Evolutionary conservation across 441 rosid species (phyloP), one percentile per base, ranked within the genome.

Genomic region (Bruguiera hainesii): DNA sequence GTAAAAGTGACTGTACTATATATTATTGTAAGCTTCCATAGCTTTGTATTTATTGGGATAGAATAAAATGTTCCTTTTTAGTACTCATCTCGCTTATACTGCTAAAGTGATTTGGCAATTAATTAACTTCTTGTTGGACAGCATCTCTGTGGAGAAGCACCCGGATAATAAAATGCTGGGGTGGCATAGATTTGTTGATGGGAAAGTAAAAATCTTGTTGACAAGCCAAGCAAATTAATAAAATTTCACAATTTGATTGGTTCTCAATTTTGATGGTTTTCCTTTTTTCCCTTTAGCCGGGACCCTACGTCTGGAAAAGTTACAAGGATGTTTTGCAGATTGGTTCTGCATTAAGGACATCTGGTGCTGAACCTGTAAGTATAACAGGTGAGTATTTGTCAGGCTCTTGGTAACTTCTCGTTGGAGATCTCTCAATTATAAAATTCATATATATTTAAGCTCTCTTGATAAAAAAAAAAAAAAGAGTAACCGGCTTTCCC

Each of bases 301-400:
- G 97, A 23, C 87, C 93, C 63, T 95, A 91, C 71, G 63, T 76
- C 5, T 95, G 99, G 98, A 91, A 95, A 74, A 83, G 95, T 1
- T 91, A 91, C 83, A 83, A 79, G 93, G 97, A 91, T 77, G 91
- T 90, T 78, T 49, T 89, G 81, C 84, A 75, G 31, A 75, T 88
- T 16, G 89, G 91, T 78, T 90, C 96, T 16, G 97, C 98, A 20
- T 64, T 95, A 72, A 78, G 89, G 66, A 85, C 90, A 55, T 62
- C 82, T 37, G 96, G 98, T 65, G 97, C 90, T 75, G 86, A 89
- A 75, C 89, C 97, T 72, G 97, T 91, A 85, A 86, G 81, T 64
- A 61, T 52, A 31, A 35, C 8, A 48, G 21, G 31, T 19, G 19
- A 23, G 30, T 42, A 61, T 66, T 61, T 53, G 31, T 31, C 18